Evolutionary conservation across 495 filamentous ascomycete genomes (phyloP), one percentile per base, ranked within the genome.

Genomic region (Jackrogersella multiformis): DNA sequence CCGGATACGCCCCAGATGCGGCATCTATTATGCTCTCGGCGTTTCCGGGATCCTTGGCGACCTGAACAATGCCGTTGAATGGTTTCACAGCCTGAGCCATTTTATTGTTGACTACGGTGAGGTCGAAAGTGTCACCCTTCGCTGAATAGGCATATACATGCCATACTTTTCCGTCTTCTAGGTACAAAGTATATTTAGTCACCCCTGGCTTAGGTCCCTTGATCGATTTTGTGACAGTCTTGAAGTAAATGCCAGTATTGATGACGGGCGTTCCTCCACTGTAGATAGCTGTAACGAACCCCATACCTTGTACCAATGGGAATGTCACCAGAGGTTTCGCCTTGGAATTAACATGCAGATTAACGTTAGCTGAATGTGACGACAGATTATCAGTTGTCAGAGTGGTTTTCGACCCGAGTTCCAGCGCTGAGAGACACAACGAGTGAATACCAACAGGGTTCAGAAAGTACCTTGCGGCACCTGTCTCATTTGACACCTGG

Each of bases 251-350:
- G 8, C 87, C 88, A 52, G 88, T 91, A 66, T 92, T 86, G 20
- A 98, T 80, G 9, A 89, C 42, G 2, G 94, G 94, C 23, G 87
- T 85, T 4, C 87, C 79, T 30, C 84, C 83, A 41, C 81, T 83
- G 76, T 94, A 98, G n/a, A 90, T 57, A 2, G 82, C 94, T 4
- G 93, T 97, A 9, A 96, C 84, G 64, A 92, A 94, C 0, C 86
- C 93, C 88, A 94, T 94, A 2, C 95, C 95, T 74, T 97, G 94
- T 1, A 96, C 88, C 5, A 97, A 73, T 0, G 94, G 94, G 68
- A 97, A 91, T 0, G 87, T 88, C 32, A 98, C 81, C 1, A 76
- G 61, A 2, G 88, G 79, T 0, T 76, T 66, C 0, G 86, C 85
- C 12, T 83, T 83, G 12, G 73, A 64, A 32, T 82, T 77, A 2